Evolutionary conservation across 495 filamentous ascomycete genomes (phyloP).

Genomic region (Wilcoxina mikolae): DNA sequence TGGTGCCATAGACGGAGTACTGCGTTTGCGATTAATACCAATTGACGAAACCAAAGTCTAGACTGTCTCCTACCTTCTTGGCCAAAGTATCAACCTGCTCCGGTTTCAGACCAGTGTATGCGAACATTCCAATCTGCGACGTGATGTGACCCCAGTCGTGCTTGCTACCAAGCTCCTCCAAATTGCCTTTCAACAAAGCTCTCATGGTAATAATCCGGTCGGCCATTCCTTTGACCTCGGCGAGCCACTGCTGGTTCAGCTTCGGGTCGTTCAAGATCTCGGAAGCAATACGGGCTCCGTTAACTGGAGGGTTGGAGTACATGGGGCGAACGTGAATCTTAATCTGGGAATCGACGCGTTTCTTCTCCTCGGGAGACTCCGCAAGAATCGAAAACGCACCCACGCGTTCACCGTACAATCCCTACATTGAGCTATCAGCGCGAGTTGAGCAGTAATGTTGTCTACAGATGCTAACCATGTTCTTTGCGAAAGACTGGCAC

Average conservation of each 20-base stretch:
- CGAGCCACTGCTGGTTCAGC: conserved; percentile 86
- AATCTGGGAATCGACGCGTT: conserved; percentile 89
- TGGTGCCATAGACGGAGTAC: conserved; percentile 96
- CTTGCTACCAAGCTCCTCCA: conserved; percentile 84
- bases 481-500: conserved; percentile 96
- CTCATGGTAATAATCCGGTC: conserved; percentile 99
- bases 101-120: conserved; percentile 84
- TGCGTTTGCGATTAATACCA: conserved; percentile 29
- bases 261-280: conserved; percentile 78
- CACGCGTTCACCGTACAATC: conserved; percentile 95
- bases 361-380: conserved; percentile 75
- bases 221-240: conserved; percentile 96
- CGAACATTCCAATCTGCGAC: conserved; percentile 97
- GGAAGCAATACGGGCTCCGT: conserved; percentile 86
- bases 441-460: neutral
- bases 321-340: conserved; percentile 95
- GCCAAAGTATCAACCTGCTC: conserved; percentile 86
- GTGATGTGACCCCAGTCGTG: conserved; percentile 99
- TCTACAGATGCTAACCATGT: conserved; percentile 51
- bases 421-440: conserved; percentile 33
- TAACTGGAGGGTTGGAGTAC: conserved; percentile 95
- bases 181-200: conserved; percentile 75
- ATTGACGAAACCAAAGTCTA: no score
- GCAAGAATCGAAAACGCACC: conserved; percentile 91
- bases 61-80: conserved; percentile 56